These are phyloP conservation scores for Aspergillus aculeatinus DNA, from an alignment of 2,329 filamentous ascomycete species.

Conservation along the genomic window DNA sequence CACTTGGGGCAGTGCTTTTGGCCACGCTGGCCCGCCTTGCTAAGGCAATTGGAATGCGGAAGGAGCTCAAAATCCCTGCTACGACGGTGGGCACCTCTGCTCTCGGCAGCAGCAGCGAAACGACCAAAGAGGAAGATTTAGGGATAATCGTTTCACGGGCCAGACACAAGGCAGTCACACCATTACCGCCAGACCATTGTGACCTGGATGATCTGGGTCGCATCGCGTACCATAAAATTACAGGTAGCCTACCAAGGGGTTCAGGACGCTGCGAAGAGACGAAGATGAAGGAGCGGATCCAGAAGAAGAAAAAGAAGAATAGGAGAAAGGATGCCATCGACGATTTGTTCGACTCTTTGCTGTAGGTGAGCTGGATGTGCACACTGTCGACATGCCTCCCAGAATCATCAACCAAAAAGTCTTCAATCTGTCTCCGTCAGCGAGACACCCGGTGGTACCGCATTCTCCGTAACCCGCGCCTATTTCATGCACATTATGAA, in stretches of 20 bases:
- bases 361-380: constrained; percentile 25
- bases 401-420: neutral
- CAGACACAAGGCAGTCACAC: neutral
- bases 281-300: constrained; percentile 49
- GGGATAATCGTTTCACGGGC: constrained; percentile 22
- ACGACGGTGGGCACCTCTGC: neutral
- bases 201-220: neutral
- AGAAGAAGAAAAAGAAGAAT: constrained; percentile 51
- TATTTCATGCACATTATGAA: neutral
- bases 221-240: neutral
- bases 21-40: constrained; percentile 62
- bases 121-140: constrained; percentile 22
- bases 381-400: neutral
- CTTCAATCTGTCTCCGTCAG: neutral
- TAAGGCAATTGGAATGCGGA: constrained; percentile 41
- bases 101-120: neutral
- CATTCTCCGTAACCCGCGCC: neutral
- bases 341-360: constrained; percentile 65
- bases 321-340: constrained; percentile 67
- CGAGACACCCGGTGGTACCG: neutral
- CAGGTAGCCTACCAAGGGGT: neutral
- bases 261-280: constrained; percentile 6
- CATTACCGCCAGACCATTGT: neutral
- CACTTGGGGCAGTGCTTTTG: constrained; percentile 68
- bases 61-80: constrained; percentile 17